Evolutionary conservation across 768 basidiomycete genomes (phyloP).

Genomic region (Mycena polygramma): DNA sequence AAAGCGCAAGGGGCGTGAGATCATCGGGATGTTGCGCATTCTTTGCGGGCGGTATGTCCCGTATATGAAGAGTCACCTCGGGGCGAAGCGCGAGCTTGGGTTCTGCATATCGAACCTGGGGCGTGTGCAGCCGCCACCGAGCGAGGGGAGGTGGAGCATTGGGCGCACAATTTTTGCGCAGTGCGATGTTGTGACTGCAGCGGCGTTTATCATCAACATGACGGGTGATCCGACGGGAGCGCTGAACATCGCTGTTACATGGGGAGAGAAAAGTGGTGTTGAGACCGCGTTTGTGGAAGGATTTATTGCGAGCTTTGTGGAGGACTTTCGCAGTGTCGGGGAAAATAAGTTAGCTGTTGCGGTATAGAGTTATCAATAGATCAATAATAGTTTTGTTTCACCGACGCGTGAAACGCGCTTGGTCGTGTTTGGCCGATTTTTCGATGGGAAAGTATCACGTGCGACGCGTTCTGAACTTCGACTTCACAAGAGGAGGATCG

Average conservation of each 20-base stretch:
- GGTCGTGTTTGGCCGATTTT: too few relatives aligned
- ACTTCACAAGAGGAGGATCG: too few relatives aligned
- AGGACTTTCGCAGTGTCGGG: neutral
- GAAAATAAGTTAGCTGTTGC: neutral
- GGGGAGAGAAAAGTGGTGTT: slow-evolving; percentile 7
- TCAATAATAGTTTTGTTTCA: too few relatives aligned
- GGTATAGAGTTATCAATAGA: too few relatives aligned
- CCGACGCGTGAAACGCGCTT: too few relatives aligned
- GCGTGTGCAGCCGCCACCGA: neutral
- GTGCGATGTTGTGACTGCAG: slow-evolving; percentile 10
- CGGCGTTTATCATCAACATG: slow-evolving; percentile 13
- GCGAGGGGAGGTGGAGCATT: slow-evolving; percentile 15
- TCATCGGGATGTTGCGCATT: slow-evolving; percentile 14
- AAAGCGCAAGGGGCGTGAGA: slow-evolving; percentile 10
- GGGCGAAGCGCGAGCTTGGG: slow-evolving; percentile 17
- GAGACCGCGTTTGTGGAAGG: neutral
- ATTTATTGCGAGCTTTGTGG: slow-evolving; percentile 2
- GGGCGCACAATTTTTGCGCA: slow-evolving; percentile 9
- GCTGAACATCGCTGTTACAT: slow-evolving; percentile 20
- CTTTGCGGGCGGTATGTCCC: slow-evolving; percentile 1
- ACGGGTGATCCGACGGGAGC: slow-evolving; percentile 20
- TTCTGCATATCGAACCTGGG: slow-evolving; percentile 24
- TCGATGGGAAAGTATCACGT: too few relatives aligned
- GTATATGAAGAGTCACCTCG: slow-evolving; percentile 10
- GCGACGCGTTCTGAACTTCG: too few relatives aligned